These are phyloP conservation scores for Dictyophora rubrovolvata DNA, from an alignment of 768 basidiomycete species.

Conservation along the genomic window DNA sequence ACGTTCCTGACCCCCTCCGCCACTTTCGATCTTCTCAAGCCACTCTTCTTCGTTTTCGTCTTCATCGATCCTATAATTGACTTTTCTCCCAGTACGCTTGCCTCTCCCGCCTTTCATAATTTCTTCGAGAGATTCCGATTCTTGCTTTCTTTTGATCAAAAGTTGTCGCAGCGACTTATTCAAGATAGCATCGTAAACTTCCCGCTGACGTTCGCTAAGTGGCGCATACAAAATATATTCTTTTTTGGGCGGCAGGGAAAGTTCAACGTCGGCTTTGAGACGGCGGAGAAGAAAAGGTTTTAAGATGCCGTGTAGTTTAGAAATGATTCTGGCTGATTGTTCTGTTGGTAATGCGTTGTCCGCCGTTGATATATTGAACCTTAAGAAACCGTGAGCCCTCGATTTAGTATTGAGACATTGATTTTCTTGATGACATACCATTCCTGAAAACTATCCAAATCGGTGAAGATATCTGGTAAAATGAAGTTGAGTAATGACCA, in stretches of 20 bases:
- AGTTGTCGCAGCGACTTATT: slow-evolving; percentile 60
- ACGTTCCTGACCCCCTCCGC: slow-evolving; percentile 30
- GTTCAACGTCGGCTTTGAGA: slow-evolving; percentile 81
- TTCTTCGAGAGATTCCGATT: slow-evolving; percentile 20
- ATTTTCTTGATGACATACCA: slow-evolving; percentile 40
- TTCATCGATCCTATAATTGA: slow-evolving; percentile 42
- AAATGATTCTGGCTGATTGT: slow-evolving; percentile 58
- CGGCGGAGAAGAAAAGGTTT: slow-evolving; percentile 92
- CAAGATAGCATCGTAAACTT: slow-evolving; percentile 74
- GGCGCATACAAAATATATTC: slow-evolving; percentile 93
- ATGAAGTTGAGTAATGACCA: slow-evolving; percentile 97
- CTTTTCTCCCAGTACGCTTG: slow-evolving; percentile 24
- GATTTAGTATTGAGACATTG: background rate
- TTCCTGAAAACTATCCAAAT: slow-evolving; percentile 82
- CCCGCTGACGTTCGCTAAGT: slow-evolving; percentile 70
- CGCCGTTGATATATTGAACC: slow-evolving; percentile 65
- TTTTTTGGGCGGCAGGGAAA: slow-evolving; percentile 78
- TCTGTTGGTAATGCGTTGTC: slow-evolving; percentile 44
- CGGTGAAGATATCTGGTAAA: slow-evolving; percentile 85
- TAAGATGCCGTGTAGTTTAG: slow-evolving; percentile 78
- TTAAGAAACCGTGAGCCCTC: slow-evolving; percentile 20
- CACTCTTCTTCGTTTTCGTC: slow-evolving; percentile 50
- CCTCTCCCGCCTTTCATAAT: slow-evolving; percentile 21
- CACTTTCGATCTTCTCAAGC: slow-evolving; percentile 44
- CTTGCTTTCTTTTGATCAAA: slow-evolving; percentile 20